Percentiles rank a stretch among this genome's conserved stretches.
These are phyloP conservation scores for Triangularia setosa DNA, from an alignment of 2,329 filamentous ascomycete species.

Conservation along the genomic window DNA sequence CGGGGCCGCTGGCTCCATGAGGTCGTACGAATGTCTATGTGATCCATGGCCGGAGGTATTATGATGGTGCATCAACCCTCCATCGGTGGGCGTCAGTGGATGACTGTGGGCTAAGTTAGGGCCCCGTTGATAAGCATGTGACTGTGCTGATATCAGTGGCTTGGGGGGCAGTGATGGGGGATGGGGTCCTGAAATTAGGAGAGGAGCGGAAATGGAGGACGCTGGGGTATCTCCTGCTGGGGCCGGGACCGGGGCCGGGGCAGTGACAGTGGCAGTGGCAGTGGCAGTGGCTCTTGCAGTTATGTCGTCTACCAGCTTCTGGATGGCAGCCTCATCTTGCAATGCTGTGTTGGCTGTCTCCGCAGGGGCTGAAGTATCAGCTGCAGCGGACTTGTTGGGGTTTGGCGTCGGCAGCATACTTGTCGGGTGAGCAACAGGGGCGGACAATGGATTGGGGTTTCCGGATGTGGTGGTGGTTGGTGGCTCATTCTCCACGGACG, in stretches of 20 bases:
- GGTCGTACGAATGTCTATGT: constrained; percentile 20
- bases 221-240: constrained; percentile 16
- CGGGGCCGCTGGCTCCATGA: constrained; percentile 21
- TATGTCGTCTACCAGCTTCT: constrained; percentile 36
- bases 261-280: constrained; percentile 5
- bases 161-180: constrained; percentile 31
- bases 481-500: background rate
- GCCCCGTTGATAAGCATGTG: constrained; percentile 22
- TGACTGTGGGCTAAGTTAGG: constrained; percentile 9
- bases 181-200: constrained; percentile 4
- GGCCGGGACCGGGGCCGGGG: constrained; percentile 18
- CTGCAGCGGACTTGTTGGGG: constrained; percentile 6
- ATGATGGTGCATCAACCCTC: constrained; percentile 10
- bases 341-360: constrained; percentile 6
- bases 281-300: constrained; percentile 28
- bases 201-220: background rate
- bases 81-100: constrained; percentile 17
- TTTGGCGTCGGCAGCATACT: constrained; percentile 8
- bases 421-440: background rate
- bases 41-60: background rate
- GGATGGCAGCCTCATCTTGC: constrained; percentile 32
- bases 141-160: constrained; percentile 25
- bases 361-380: constrained; percentile 8
- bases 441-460: background rate
- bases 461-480: constrained; percentile 5